phyloP scores from a whole-genome alignment of 139 green algal genomes.

The Chlamydomonas sphaeroides region DNA sequence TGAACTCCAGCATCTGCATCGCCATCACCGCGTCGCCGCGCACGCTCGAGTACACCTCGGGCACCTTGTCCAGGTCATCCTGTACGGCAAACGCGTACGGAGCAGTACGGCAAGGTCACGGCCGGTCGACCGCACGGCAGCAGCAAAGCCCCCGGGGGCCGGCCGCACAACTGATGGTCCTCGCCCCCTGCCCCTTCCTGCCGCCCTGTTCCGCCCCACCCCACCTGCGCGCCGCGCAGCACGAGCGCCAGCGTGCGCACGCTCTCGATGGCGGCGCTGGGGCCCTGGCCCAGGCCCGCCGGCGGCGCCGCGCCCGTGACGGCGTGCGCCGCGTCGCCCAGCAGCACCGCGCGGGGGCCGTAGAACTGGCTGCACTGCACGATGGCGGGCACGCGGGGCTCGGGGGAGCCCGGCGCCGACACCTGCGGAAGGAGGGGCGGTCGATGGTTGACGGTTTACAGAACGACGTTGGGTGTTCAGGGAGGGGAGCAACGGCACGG shows the following conservation, averaged over 20 bases:
- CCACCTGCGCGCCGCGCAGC: constrained; percentile 30
- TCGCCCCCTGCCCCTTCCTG: no score
- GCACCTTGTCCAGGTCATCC: constrained; percentile 39
- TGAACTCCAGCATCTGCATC: constrained; percentile 43
- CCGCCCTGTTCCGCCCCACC: background rate
- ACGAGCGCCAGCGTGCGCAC: constrained; percentile 39
- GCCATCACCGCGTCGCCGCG: constrained; percentile 33
- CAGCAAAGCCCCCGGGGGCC: background rate
- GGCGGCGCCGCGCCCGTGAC: constrained; percentile 33
- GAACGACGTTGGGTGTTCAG: no score
- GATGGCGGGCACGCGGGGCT: constrained; percentile 1
- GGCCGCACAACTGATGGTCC: no score
- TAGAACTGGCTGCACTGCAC: constrained; percentile 41
- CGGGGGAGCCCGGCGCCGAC: background rate
- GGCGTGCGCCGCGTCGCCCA: constrained; percentile 50
- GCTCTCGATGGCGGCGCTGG: constrained; percentile 33
- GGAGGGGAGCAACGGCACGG: no score
- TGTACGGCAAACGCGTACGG: background rate
- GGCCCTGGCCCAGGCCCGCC: constrained; percentile 24
- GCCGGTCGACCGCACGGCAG: no score
- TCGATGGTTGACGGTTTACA: no score
- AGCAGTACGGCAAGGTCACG: no score
- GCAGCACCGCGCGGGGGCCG: constrained; percentile 29
- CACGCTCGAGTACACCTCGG: constrained; percentile 38
- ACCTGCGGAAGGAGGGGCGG: no score